phyloP scores from a whole-genome alignment of 2,329 filamentous ascomycete genomes.

The Pseudocercospora vitis region DNA sequence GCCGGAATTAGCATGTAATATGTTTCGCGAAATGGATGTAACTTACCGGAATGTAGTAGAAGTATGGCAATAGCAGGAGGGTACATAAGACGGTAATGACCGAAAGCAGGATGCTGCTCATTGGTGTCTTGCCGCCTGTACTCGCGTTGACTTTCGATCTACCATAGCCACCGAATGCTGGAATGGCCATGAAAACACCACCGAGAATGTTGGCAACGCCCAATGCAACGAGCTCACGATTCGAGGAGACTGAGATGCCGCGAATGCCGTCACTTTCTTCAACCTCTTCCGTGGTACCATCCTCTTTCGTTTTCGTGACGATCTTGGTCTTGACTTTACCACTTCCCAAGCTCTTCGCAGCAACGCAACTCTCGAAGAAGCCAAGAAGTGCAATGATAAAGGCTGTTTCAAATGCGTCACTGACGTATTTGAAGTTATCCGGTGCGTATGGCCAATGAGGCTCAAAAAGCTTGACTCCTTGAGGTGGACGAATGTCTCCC shows the following conservation, averaged over 20 bases:
- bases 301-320: conserved; percentile 45
- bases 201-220: conserved; percentile 89
- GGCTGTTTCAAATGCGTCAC: conserved; percentile 82
- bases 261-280: conserved; percentile 58
- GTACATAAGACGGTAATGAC: conserved; percentile 79
- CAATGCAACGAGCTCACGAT: conserved; percentile 88
- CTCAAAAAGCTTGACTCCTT: conserved; percentile 64
- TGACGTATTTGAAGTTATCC: conserved; percentile 75
- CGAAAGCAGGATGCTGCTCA: conserved; percentile 87
- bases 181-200: conserved; percentile 86
- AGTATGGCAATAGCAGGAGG: conserved; percentile 80
- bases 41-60: conserved; percentile 92
- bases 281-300: conserved; percentile 34
- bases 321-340: conserved; percentile 53
- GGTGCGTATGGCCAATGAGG: conserved; percentile 84
- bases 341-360: conserved; percentile 80
- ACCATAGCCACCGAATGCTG: conserved; percentile 93
- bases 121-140: conserved; percentile 87
- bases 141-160: conserved; percentile 92
- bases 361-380: conserved; percentile 98
- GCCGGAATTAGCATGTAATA: conserved; percentile 5
- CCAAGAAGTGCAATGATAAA: conserved; percentile 92
- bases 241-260: conserved; percentile 80
- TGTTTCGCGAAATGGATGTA: not conserved
- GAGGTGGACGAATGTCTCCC: conserved; percentile 72